phyloP scores from a whole-genome alignment of 2,329 filamentous ascomycete species.

The Diaporthe velutina region DNA sequence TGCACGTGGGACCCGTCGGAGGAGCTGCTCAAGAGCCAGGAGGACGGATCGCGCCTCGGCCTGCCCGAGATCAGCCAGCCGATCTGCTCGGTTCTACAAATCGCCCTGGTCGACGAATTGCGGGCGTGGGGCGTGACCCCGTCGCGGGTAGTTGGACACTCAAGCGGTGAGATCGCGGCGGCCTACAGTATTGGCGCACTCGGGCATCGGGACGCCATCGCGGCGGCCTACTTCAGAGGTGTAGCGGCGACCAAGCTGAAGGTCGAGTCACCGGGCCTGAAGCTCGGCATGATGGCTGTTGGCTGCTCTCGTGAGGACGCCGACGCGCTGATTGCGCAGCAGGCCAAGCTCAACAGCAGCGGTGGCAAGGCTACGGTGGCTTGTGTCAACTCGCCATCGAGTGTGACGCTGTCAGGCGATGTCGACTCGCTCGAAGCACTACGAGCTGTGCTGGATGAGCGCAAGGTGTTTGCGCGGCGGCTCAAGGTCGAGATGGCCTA shows the following conservation, averaged over 20 bases:
- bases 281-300: conserved; percentile 36
- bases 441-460: conserved; percentile 36
- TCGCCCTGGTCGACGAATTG: conserved; percentile 48
- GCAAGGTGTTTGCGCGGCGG: conserved; percentile 46
- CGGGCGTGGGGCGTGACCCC: conserved; percentile 33
- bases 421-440: conserved; percentile 45
- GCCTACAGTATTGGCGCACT: conserved; percentile 38
- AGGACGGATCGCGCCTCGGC: conserved; percentile 39
- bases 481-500: conserved; percentile 42
- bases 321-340: conserved; percentile 30
- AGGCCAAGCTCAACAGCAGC: conserved; percentile 5
- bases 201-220: conserved; percentile 35
- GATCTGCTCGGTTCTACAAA: conserved; percentile 49
- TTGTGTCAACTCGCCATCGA: conserved; percentile 45
- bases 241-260: conserved; percentile 30
- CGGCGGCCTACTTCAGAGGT: conserved; percentile 37
- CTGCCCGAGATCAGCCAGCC: conserved; percentile 50
- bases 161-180: conserved; percentile 39
- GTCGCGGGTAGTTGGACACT: conserved; percentile 49
- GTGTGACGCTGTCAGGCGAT: conserved; percentile 52
- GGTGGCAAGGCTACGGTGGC: conserved; percentile 34
- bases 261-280: conserved; percentile 30
- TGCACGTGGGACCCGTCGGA: conserved; percentile 36
- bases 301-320: conserved; percentile 32
- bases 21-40: conserved; percentile 30